Evolutionary conservation across 2,329 filamentous ascomycete species (phyloP), one percentile per base, ranked within the genome.

Genomic region (Sphaerulina vaccinii): DNA sequence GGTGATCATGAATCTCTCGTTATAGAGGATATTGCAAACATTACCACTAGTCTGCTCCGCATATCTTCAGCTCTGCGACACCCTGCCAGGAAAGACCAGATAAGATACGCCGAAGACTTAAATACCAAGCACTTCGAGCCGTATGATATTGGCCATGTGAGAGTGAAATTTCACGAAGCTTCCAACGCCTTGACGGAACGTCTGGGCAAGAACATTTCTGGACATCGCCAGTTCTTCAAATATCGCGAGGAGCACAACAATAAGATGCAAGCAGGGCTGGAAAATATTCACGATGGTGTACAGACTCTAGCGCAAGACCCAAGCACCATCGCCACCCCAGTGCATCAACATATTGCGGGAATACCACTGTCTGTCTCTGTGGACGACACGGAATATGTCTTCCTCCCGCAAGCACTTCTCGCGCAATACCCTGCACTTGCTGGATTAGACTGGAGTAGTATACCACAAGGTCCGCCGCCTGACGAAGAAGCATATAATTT

Each of bases 381-480:
- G n/a, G n/a, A n/a, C n/a, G n/a, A n/a, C n/a, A n/a, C n/a, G n/a
- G n/a, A n/a, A n/a, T n/a, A n/a, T n/a, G n/a, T n/a, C 37, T 74
- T 81, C 36, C 78, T 97, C n/a, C 93, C 93, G 1, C 88, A 88
- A 3, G 92, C 92, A 1, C 75, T 99, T 43, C 75, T 97, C 33
- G 87, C 88, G 15, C 93, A 97, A 66, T 97, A 96, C 70, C 93
- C 93, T 10, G 91, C 90, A 3, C 75, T 99, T n/a, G 90, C 91
- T 18, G 87, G 85, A 48, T 81, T 97, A 68, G 91, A 92, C 66
- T 97, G 92, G 91, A 80, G 81, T 15, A 81, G 85, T 47, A 80
- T 95, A 67, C 81, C 85, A 36, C 80, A 86, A n/a, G 77, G 61
- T 5, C 55, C 58, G 5, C 61, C 62, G 16, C 59, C 60, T 0